Evolutionary conservation across 2,329 filamentous ascomycete genomes (phyloP), one percentile per base, ranked within the genome.

Genomic region (Didymosphaeria variabile): DNA sequence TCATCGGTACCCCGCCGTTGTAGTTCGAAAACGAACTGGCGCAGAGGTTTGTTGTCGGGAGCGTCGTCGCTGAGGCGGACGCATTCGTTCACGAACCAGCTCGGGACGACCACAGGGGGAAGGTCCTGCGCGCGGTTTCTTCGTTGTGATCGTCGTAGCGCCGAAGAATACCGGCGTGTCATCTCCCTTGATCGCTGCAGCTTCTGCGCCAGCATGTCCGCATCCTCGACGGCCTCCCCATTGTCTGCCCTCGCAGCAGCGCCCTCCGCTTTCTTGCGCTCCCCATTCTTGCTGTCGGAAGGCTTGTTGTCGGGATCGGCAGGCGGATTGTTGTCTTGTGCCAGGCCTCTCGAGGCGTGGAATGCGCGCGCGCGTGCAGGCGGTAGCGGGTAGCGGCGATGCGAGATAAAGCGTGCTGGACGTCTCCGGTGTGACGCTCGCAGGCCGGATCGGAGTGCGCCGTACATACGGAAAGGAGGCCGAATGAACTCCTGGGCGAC

Each of bases 11-110:
- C 67, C 21, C 53, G 64, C 50, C 73, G 65, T 19, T 62, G 67
- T 8, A 77, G 57, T 29, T 67, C 59, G 5, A 77, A 55, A 0
- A 70, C 69, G 23, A 74, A 66, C n/a, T 59, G 62, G 56, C 63
- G 59, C 31, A 52, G 46, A 5, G 55, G 61, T 23, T 57, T 40
- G 26, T 64, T 63, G 32, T 54, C 36, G 17, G 59, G 60, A 29
- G 63, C 38, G 31, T 80, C 75, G 34, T 81, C 74, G 32, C 74
- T 69, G 10, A 82, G 68, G 50, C 73, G 72, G 31, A 91, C 82
- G 57, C 85, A 85, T 21, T 79, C 74, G 42, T 83, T 77, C 56
- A 87, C 75, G 63, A 91, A 91, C 75, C 82, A 84, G 58, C 81
- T 75, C 0, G 89, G 87, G 15, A 91, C 77, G 53, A 83, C 79